Conservation (phyloP, 805 yeast genomes). For the Alloascoidea hylecoeti region DNA sequence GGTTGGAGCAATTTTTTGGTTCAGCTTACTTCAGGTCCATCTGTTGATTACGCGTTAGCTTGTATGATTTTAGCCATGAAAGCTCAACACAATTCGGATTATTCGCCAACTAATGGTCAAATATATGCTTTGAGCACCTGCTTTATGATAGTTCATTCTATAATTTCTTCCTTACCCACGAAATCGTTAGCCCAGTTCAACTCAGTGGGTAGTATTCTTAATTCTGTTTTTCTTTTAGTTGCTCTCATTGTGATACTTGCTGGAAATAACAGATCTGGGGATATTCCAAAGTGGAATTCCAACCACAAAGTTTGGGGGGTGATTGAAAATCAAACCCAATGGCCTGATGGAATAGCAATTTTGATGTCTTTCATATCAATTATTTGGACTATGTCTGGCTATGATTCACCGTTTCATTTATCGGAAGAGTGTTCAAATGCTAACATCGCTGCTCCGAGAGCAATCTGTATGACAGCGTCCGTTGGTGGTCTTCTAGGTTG, state of each 20-base stretch:
- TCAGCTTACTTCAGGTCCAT: conserved; percentile 48
- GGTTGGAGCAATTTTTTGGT: conserved; percentile 56
- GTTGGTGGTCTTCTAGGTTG: conserved; percentile 44
- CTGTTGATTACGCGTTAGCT: conserved; percentile 44
- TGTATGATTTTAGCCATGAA: conserved; percentile 38
- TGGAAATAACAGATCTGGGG: conserved; percentile 25
- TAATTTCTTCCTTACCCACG: conserved; percentile 39
- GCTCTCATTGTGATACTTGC: conserved; percentile 41
- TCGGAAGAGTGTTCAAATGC: conserved; percentile 65
- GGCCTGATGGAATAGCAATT: conserved; percentile 47
- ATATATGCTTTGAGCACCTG: conserved; percentile 35
- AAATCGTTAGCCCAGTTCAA: conserved; percentile 37
- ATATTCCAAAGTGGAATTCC: conserved; percentile 36
- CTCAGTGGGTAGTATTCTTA: conserved; percentile 31
- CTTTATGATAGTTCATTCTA: conserved; percentile 31
- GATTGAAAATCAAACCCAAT: conserved; percentile 41
- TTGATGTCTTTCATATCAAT: conserved; percentile 46
- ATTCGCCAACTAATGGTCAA: conserved; percentile 31
- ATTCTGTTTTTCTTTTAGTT: conserved; percentile 32
- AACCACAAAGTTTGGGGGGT: conserved; percentile 35
- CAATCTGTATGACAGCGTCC: conserved; percentile 43
- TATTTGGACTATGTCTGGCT: conserved; percentile 57
- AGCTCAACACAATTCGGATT: conserved; percentile 23
- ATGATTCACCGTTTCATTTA: conserved; percentile 62
- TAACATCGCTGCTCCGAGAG: conserved; percentile 48